A percentile compares a stretch with the other conserved stretches of the same genome.
Evolutionary conservation across 108 stramenopile species (phyloP).

Genomic region (Skeletonema menzelii): DNA sequence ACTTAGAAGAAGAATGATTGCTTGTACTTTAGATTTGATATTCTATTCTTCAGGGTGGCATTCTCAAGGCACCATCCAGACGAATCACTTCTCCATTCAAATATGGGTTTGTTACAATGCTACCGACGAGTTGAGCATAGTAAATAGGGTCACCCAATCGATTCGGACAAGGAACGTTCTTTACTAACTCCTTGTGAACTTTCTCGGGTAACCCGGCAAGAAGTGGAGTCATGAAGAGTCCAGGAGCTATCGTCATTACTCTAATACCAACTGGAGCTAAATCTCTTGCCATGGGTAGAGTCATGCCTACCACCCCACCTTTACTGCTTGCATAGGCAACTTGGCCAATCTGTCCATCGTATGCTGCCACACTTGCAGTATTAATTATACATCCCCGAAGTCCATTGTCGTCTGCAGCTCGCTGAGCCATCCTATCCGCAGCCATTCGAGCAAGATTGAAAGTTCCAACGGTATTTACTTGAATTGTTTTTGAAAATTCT

Average conservation of each 20-base stretch:
- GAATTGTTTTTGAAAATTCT: slow-evolving; percentile 65
- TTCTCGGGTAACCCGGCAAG: slow-evolving; percentile 85
- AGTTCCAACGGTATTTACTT: slow-evolving; percentile 90
- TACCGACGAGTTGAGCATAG: slow-evolving; percentile 77
- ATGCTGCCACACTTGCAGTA: slow-evolving; percentile 94
- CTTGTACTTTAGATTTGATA: background rate
- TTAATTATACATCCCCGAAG: slow-evolving; percentile 90
- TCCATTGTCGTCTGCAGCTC: slow-evolving; percentile 61
- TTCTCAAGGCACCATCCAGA: slow-evolving; percentile 92
- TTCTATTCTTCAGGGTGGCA: slow-evolving; percentile 72
- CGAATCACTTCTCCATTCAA: slow-evolving; percentile 91
- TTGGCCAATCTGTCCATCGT: slow-evolving; percentile 93
- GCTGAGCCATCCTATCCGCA: slow-evolving; percentile 77
- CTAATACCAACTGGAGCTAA: slow-evolving; percentile 81
- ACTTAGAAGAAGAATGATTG: background rate
- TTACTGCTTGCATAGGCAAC: slow-evolving; percentile 94
- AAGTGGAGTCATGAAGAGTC: slow-evolving; percentile 91
- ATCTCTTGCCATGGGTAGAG: slow-evolving; percentile 92
- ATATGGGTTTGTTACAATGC: slow-evolving; percentile 85
- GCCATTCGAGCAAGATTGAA: slow-evolving; percentile 94
- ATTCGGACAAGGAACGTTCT: slow-evolving; percentile 86
- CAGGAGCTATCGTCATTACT: slow-evolving; percentile 93
- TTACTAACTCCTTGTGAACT: slow-evolving; percentile 78
- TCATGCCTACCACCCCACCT: slow-evolving; percentile 89
- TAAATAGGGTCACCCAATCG: slow-evolving; percentile 85